Base-by-base conservation (phyloP, 345 rosid species). In the Eucalyptus curtisii region DNA sequence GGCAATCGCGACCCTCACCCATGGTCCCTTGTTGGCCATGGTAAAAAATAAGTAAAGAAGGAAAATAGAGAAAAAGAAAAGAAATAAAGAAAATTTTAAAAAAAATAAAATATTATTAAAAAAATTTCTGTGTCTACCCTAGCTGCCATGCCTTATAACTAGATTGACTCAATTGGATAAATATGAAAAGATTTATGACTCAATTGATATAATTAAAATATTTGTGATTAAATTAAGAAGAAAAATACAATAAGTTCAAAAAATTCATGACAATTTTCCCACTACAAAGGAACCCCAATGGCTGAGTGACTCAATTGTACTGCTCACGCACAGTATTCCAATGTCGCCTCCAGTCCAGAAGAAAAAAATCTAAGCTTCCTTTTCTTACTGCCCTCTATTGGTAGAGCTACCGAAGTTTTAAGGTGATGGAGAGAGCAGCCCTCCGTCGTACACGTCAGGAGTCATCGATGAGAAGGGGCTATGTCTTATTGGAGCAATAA, bases 1-100 rank as follows among this genome's bases (percentile, higher is more conserved):
- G 6, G 30, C 30, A 22, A 25, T 25, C 1, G 1, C 2, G 1
- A 55, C 61, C 30, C 61, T 55, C 1, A 0, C 31, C 31, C 31
- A 59, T 20, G 57, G 57, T 52, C 13, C 30, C 61, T 24, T 5
- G 30, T 24, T 55, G 61, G 30, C 30, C 30, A 22, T 24, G 13
- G 61, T 55, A 55, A 55, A 55, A 55, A 55, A 24, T 55, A 55
- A 55, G 12, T 55, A 55, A 24, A 55, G 3, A 55, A 24, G 30
- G 61, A 55, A 55, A 55, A 55, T 55, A 24, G 30, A 10, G 6
- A 25, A 55, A 24, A 4, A 24, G 0, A 24, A 55, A 24, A 24
- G 11, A 0, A 20, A 53, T 48, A 7, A 19, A 49, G 7, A 50
- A 50, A 50, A 2, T 5, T 49, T 15, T 2, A 7, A 2, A 53